Base-by-base conservation (phyloP, 2,329 filamentous ascomycete species). In the Decorospora gaudefroyi region DNA sequence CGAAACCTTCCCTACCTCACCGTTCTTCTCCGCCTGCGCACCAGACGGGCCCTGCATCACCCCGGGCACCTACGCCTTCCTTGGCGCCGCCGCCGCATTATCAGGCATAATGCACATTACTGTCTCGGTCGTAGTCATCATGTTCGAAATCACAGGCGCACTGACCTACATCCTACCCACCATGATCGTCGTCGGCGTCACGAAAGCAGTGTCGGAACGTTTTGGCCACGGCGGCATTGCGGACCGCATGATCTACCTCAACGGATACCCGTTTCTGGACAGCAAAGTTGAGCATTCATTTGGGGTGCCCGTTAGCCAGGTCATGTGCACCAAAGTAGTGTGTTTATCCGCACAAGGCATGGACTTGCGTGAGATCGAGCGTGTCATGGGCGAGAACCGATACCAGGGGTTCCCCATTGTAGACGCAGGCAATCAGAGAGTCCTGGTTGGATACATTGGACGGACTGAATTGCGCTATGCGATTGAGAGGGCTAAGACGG, bases 91-190 rank as follows among this genome's bases (percentile, higher is more conserved):
- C 0, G 92, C 93, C 2, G 89, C 93, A 0, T 77, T 99, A 16
- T 92, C 88, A 68, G 93, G 93, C 7, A 96, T 97, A 64, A 99
- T 97, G 92, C 93, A 97, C 70, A 88, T 99, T 51, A 96, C 92
- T 0, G 85, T 99, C 11, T 95, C 91, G 0, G 90, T 99, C 7
- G 92, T 96, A 2, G 93, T 99, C 62, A 99, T 99, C 70, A 97
- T 99, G 93, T 97, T 97, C 64, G 93, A 99, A 72, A 80, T 99
- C 34, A 99, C 93, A 0, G 93, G 93, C n/a, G 93, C 93, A 5
- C 75, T 97, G 48, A 96, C 91, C 1, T 99, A 99, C 65, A 97
- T 99, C 54, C 76, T 99, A 18, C 93, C 93, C 0, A 97, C 92
- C 10, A 99, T 99, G 93, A 96, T 99, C 59, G 93, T 97, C 0